These are phyloP conservation scores for Populus hybrid DNA, from an alignment of 441 rosid species.

Conservation along the genomic window DNA sequence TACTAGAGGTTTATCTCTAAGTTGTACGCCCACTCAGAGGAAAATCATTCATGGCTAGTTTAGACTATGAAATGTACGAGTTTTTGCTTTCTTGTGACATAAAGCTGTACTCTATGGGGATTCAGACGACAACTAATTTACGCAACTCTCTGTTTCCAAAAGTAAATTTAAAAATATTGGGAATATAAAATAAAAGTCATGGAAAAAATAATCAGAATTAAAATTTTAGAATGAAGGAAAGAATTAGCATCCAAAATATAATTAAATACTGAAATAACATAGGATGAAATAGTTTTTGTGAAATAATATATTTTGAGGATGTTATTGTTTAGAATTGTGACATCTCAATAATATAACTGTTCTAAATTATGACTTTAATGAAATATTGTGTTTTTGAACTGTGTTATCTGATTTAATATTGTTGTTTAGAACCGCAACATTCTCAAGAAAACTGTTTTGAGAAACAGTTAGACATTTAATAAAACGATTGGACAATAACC, in stretches of 20 bases:
- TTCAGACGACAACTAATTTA: neutral
- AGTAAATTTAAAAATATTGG: neutral
- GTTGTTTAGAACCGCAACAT: accelerated
- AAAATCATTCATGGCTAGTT: neutral
- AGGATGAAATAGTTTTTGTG: too few species aligned
- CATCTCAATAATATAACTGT: too few species aligned
- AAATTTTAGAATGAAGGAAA: neutral
- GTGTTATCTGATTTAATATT: too few species aligned
- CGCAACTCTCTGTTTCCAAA: neutral
- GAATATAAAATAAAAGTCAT: neutral
- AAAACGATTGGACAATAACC: accelerated
- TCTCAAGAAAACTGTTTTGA: accelerated
- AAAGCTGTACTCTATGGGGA: neutral
- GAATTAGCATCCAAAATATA: too few species aligned
- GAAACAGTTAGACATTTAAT: too few species aligned
- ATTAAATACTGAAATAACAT: too few species aligned
- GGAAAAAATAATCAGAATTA: neutral
- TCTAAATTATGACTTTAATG: accelerated
- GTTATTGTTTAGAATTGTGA: accelerated
- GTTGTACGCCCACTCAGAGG: neutral
- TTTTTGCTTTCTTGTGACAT: neutral
- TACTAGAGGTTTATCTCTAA: neutral
- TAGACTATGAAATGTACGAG: neutral
- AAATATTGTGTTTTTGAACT: accelerated
- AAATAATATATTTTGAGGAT: too few species aligned